These are phyloP conservation scores for Salvia hispanica DNA, from an alignment of 257 asterid genomes.

Conservation along the genomic window DNA sequence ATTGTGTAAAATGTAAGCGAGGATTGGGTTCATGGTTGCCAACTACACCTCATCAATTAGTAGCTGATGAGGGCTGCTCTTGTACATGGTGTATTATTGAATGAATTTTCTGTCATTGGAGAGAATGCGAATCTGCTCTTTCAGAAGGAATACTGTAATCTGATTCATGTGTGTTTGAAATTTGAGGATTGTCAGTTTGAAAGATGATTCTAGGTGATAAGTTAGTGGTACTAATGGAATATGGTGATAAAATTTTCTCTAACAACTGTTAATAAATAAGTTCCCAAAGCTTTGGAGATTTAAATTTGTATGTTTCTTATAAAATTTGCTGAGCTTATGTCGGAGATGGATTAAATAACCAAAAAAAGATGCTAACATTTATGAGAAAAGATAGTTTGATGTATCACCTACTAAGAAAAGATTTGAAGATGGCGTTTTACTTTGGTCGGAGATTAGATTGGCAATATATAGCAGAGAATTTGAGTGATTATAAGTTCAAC, in stretches of 20 bases:
- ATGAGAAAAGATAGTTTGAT: not conserved
- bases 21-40: not conserved
- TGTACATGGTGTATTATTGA: not conserved
- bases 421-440: not conserved
- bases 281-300: not conserved
- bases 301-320: conserved; percentile 2
- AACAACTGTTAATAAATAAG: not conserved
- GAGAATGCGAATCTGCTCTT: not conserved
- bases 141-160: not conserved
- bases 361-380: not conserved
- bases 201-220: not conserved
- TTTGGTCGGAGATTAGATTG: no score
- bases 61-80: not conserved
- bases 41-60: not conserved
- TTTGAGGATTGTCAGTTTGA: no score
- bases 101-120: not conserved
- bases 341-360: not conserved
- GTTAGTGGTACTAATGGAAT: not conserved
- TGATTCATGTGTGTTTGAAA: not conserved
- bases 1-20: not conserved
- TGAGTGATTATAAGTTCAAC: no score
- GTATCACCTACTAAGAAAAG: conserved; percentile 16
- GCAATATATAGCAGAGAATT: no score
- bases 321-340: not conserved
- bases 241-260: not conserved